Base-by-base conservation (phyloP, 2,329 filamentous ascomycete species). In the Monilinia vaccinii-corymbosi region DNA sequence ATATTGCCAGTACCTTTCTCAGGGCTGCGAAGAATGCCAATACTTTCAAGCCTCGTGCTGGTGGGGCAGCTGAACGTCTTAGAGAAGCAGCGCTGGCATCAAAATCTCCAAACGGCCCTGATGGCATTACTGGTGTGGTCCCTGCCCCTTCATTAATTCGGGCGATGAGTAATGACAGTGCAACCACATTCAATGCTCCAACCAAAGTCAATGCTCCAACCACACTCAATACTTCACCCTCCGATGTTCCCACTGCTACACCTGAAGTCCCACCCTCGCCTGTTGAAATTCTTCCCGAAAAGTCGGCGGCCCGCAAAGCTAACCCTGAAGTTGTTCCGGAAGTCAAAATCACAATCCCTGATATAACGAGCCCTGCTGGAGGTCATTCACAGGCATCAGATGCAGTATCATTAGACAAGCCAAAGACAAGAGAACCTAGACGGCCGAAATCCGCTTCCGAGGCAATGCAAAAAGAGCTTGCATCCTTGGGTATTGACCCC, bases 41-140 rank as follows among this genome's bases (percentile, higher is more conserved):
- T 42, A 80, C 81, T 1, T 97, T 97, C 76, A 95, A 93, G 70
- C 93, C 93, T 23, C 84, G 93, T 61, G 86, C 87, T 38, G 93
- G 93, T 60, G 93, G 92, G 64, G 92, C 91, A 25, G 91, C 85
- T 56, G 91, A 95, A 63, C 86, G 88, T 56, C 76, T 96, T 9
- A 64, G 68, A 60, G 78, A 80, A 63, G 76, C 79, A 49, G 51
- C 51, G n/a, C 18, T 60, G 40, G 80, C 84, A 60, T 78, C 76
- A 64, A 83, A 81, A 60, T 73, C 74, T n/a, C 75, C 75, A 3
- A 82, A 87, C 28, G 91, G 88, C 6, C 88, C 91, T 8, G 92
- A 97, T 75, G 93, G 92, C 2, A 96, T 97, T 65, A 96, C 87
- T 14, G 83, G 87, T 44, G 92, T 97, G 42, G 88, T 97, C 25